Base-by-base conservation (phyloP, 2,329 filamentous ascomycete genomes). In the Cyphellophora europaea region DNA sequence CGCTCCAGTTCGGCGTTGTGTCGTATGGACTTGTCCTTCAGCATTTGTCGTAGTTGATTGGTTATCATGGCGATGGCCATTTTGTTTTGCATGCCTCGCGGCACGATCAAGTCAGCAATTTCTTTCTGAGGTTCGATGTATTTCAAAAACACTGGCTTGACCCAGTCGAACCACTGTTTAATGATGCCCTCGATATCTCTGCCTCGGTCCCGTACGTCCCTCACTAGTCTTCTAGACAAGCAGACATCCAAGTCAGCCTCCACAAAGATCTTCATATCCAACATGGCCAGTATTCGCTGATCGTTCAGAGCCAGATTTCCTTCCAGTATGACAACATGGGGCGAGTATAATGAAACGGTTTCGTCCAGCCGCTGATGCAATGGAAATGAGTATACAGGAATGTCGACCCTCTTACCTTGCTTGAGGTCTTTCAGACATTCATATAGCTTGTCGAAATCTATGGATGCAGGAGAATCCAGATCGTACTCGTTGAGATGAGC, bases 241-340 rank as follows among this genome's bases (percentile, higher is more conserved):
- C 91, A 98, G 2, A 93, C 82, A 58, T 98, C 91, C 44, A 82
- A 80, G 58, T 98, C 91, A 27, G 91, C 93, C 60, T 96, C 91
- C 40, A 91, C 93, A 56, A 94, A 98, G 35, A 98, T 93, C 82
- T 85, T 93, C 67, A 96, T 83, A 58, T 98, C 91, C 44, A 96
- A 66, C 46, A 98, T 65, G 12, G 93, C 82, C 40, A 91, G 64
- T 4, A 98, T 80, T 40, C 89, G 74, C 15, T 74, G 76, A 53
- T 98, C 91, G 53, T 95, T 87, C 10, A 98, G 67, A 5, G 91
- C 91, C 60, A 98, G 85, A 18, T 98, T 98, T 13, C 91, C 91
- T 65, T 98, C 91, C 11, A 98, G 64, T 30, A 98, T 87, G 16
- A 98, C 68, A 15, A 98, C 91, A 59, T 94, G 91, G 1, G 91